Evolutionary conservation across 257 asterid genomes (phyloP), one percentile per base, ranked within the genome.

Genomic region (Eustoma russellianum): DNA sequence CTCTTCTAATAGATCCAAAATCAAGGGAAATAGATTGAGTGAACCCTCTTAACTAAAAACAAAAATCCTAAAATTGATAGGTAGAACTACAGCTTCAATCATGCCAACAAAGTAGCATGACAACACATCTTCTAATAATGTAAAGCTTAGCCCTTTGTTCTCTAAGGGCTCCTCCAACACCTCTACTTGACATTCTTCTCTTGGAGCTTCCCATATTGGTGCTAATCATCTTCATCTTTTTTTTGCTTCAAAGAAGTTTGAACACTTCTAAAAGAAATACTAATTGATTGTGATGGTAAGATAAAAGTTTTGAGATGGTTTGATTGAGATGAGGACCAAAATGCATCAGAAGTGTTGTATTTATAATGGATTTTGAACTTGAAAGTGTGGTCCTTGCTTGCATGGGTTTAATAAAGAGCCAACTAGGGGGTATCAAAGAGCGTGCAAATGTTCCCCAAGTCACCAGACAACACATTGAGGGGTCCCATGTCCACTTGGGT

Each of bases 41-140:
- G 43, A 38, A 8, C 43, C 43, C 43, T 11, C n/a, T n/a, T n/a
- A n/a, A n/a, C n/a, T n/a, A n/a, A n/a, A n/a, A n/a, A n/a, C n/a
- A n/a, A n/a, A n/a, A n/a, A n/a, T n/a, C n/a, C n/a, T n/a, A n/a
- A n/a, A n/a, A n/a, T n/a, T n/a, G n/a, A n/a, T n/a, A 5, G 2
- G 12, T 2, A 7, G 11, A 7, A 38, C 13, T 11, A 8, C 10
- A 38, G 7, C 12, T 49, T 63, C 67, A 74, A 18, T 74, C 79
- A 69, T 74, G 94, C 74, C 86, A 87, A 64, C 96, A 87, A 48
- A 87, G 89, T 17, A 87, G 96, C 96, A 87, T 87, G 52, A 87
- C 93, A 0, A 87, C 92, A 50, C 96, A 87, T 62, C 96, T 71
- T 35, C 79, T 69, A 11, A 87, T 87, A 61, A 87, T 87, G 68